phyloP scores from a whole-genome alignment of 2,329 filamentous ascomycete species.

The Metarhizium brunneum region DNA sequence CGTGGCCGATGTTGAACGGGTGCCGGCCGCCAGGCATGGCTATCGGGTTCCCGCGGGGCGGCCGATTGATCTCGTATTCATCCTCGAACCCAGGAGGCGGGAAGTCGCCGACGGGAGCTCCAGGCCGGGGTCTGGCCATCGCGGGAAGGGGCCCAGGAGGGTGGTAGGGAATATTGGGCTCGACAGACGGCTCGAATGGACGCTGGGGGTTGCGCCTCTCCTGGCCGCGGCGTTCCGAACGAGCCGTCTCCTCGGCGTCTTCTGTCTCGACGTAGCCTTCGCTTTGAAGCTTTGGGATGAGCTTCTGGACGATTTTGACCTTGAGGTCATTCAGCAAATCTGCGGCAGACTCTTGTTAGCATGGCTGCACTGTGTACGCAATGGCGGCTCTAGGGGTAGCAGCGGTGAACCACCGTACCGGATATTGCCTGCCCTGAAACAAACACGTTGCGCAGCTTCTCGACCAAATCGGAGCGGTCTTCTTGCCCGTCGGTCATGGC shows the following conservation, averaged over 20 bases:
- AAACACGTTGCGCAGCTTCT: constrained; percentile 54
- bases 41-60: constrained; percentile 23
- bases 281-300: constrained; percentile 68
- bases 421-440: constrained; percentile 61
- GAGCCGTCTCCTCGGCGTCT: constrained; percentile 32
- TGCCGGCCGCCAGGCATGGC: constrained; percentile 36
- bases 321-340: constrained; percentile 68
- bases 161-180: constrained; percentile 58
- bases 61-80: constrained; percentile 73
- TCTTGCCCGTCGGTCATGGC: constrained; percentile 34
- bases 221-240: constrained; percentile 28
- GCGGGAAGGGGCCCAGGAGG: constrained; percentile 55
- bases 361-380: neutral
- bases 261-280: constrained; percentile 64
- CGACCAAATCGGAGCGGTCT: constrained; percentile 38
- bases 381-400: neutral
- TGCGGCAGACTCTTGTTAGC: constrained; percentile 2
- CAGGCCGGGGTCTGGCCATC: constrained; percentile 49
- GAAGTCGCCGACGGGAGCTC: constrained; percentile 62
- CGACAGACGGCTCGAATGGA: constrained; percentile 16
- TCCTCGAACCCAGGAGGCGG: constrained; percentile 89
- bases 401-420: constrained; percentile 14
- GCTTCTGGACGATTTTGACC: constrained; percentile 71
- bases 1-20: constrained; percentile 66
- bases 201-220: constrained; percentile 25